These are phyloP conservation scores for Trifolium dubium DNA, from an alignment of 306 rosid genomes.

Conservation along the genomic window DNA sequence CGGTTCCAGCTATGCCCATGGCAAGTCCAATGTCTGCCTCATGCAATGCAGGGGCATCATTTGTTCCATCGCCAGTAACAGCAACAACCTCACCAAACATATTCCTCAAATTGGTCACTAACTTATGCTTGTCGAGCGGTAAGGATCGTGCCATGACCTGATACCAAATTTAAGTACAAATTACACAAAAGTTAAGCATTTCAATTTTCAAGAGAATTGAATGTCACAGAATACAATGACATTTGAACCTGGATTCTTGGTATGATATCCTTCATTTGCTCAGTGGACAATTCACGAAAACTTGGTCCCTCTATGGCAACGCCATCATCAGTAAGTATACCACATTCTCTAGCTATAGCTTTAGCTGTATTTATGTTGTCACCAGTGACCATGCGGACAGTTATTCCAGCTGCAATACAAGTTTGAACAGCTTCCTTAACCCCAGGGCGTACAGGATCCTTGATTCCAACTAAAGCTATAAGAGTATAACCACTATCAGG, in stretches of 20 bases:
- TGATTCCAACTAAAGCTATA: constrained; percentile 82
- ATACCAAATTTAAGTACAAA: constrained; percentile 43
- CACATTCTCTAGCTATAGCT: constrained; percentile 97
- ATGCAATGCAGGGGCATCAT: constrained; percentile 95
- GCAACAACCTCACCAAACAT: constrained; percentile 89
- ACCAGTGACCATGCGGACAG: constrained; percentile 96
- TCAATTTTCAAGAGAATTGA: constrained; percentile 18
- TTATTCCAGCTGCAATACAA: constrained; percentile 88
- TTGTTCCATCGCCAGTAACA: constrained; percentile 97
- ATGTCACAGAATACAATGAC: constrained; percentile 35
- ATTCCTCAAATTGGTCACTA: constrained; percentile 71
- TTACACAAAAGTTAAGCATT: constrained; percentile 34
- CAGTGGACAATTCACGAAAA: constrained; percentile 65
- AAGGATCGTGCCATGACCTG: constrained; percentile 97
- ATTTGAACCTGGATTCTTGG: constrained; percentile 83
- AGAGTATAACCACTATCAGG: constrained; percentile 80
- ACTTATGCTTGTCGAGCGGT: constrained; percentile 78
- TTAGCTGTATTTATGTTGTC: constrained; percentile 89
- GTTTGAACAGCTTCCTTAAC: constrained; percentile 86
- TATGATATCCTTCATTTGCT: constrained; percentile 65
- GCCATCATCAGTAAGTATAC: constrained; percentile 81
- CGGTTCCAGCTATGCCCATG: constrained; percentile 98
- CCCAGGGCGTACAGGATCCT: constrained; percentile 93
- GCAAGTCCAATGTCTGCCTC: constrained; percentile 98
- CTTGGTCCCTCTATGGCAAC: constrained; percentile 76